Evolutionary conservation across 768 basidiomycete genomes (phyloP).

Genomic region (Leccinum truebloodii): DNA sequence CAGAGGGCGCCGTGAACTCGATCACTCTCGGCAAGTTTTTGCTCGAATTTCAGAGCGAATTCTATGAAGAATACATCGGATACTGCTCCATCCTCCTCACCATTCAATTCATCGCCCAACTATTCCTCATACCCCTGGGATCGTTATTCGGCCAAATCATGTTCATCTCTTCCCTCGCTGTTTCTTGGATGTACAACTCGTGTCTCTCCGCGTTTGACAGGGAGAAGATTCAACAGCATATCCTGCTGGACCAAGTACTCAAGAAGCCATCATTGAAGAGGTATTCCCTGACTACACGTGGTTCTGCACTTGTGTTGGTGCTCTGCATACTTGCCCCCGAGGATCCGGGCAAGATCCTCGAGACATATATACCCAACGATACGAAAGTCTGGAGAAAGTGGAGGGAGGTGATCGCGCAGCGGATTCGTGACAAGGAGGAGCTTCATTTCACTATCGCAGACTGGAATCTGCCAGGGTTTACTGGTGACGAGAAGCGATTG

Average conservation of each 20-base stretch:
- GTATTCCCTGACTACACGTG: slow-evolving; percentile 7
- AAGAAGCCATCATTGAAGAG: neutral
- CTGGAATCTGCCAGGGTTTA: slow-evolving; percentile 3
- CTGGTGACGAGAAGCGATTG: neutral
- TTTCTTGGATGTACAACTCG: slow-evolving; percentile 31
- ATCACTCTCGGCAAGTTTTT: slow-evolving; percentile 26
- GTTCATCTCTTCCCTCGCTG: slow-evolving; percentile 28
- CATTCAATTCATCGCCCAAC: slow-evolving; percentile 29
- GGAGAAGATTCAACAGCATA: slow-evolving; percentile 17
- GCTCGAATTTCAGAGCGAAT: slow-evolving; percentile 3
- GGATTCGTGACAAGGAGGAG: neutral
- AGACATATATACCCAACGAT: slow-evolving; percentile 11
- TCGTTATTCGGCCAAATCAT: slow-evolving; percentile 32
- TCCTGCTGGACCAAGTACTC: slow-evolving; percentile 2
- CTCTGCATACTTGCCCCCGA: slow-evolving; percentile 9
- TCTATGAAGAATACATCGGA: slow-evolving; percentile 7
- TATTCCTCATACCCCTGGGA: slow-evolving; percentile 31
- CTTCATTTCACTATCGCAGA: slow-evolving; percentile 4
- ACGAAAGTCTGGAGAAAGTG: slow-evolving; percentile 12
- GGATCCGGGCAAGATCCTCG: slow-evolving; percentile 10
- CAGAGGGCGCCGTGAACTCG: slow-evolving; percentile 23
- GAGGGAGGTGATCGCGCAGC: slow-evolving; percentile 5
- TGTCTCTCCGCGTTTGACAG: slow-evolving; percentile 35
- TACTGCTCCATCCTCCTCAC: slow-evolving; percentile 22
- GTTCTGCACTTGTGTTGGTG: slow-evolving; percentile 5